A percentile compares a stretch with the other conserved stretches of the same genome.
These are phyloP conservation scores for Acer campestre DNA, from an alignment of 345 rosid species.

Conservation along the genomic window DNA sequence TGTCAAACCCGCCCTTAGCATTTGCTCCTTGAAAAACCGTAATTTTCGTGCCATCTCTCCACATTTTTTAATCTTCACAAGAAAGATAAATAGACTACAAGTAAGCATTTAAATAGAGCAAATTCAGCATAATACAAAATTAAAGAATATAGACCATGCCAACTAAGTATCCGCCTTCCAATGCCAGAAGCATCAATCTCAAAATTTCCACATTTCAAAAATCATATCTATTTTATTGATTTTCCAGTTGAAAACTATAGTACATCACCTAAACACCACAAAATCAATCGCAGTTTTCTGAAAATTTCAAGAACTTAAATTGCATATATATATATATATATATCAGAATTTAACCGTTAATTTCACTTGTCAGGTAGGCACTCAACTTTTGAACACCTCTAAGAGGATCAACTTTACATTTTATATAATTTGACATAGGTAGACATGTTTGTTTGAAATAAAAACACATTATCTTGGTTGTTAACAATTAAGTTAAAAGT, in stretches of 20 bases:
- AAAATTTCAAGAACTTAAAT: background rate
- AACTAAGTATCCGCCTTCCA: background rate
- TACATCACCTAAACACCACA: background rate
- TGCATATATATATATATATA: background rate
- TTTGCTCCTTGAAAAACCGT: conserved; percentile 87
- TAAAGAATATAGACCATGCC: background rate
- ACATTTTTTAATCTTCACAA: conserved; percentile 71
- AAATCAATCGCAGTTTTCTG: background rate
- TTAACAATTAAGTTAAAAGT: background rate
- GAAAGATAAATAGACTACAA: conserved; percentile 13
- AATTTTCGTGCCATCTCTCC: conserved; percentile 95
- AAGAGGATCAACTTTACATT: no score
- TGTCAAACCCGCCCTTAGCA: conserved; percentile 69
- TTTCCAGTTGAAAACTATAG: background rate
- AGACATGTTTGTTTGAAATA: no score
- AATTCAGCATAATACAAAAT: background rate
- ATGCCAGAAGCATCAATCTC: background rate
- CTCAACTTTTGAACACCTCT: background rate
- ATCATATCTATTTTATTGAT: background rate
- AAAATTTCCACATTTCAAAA: background rate
- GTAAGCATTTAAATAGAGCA: background rate
- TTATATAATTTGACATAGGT: no score
- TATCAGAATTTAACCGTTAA: conserved; percentile 10
- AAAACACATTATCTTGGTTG: background rate
- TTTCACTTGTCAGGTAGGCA: background rate